Conservation (phyloP, 1,284 basidiomycete species). For the Athelia psychrophila region DNA sequence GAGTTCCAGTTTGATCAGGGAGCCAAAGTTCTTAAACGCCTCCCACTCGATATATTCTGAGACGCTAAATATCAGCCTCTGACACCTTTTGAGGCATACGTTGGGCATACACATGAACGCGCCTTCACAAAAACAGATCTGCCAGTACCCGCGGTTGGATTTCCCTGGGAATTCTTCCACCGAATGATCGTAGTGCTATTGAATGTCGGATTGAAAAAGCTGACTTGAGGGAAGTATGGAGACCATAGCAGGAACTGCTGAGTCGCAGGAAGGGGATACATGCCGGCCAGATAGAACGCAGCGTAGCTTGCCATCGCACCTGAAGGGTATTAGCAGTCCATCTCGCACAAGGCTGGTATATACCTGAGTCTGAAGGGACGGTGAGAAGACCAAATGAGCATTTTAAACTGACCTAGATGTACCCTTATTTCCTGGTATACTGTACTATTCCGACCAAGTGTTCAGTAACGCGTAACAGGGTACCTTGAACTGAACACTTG, state of each 20-base stretch:
- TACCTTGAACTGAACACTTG: no score
- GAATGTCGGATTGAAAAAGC: slow-evolving; percentile 56
- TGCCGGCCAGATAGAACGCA: slow-evolving; percentile 54
- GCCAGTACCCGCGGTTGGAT: slow-evolving; percentile 46
- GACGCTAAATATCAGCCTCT: background rate
- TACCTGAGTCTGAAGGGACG: slow-evolving; percentile 34
- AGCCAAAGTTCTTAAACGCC: slow-evolving; percentile 48
- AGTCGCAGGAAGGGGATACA: slow-evolving; percentile 63
- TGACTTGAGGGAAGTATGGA: slow-evolving; percentile 57
- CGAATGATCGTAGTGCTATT: slow-evolving; percentile 56
- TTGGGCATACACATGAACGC: slow-evolving; percentile 5
- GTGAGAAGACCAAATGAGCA: background rate
- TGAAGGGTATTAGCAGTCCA: slow-evolving; percentile 12
- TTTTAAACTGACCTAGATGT: slow-evolving; percentile 6
- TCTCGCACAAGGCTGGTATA: no score
- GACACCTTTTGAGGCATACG: no score
- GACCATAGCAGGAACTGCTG: slow-evolving; percentile 58
- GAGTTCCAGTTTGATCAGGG: slow-evolving; percentile 46
- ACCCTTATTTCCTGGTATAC: slow-evolving; percentile 68
- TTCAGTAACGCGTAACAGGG: no score
- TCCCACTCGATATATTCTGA: slow-evolving; percentile 60
- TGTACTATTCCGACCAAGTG: no score
- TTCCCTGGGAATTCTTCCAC: slow-evolving; percentile 47
- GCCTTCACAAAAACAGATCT: slow-evolving; percentile 58
- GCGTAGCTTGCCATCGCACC: slow-evolving; percentile 73